These are phyloP conservation scores for Aureobasidium uvarum DNA, from an alignment of 2,329 filamentous ascomycete genomes.

Conservation along the genomic window DNA sequence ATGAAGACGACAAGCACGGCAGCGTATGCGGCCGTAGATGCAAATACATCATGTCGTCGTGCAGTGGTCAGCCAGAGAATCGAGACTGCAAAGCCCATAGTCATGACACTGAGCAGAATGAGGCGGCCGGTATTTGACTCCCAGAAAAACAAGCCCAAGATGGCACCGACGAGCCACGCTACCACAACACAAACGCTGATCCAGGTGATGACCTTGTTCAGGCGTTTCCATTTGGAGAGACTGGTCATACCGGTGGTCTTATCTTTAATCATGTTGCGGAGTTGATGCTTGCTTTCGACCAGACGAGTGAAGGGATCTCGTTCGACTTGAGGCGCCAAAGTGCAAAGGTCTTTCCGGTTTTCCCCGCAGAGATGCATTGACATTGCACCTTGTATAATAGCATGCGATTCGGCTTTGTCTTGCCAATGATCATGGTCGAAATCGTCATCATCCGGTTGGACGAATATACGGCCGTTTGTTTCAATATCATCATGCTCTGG, in stretches of 20 bases:
- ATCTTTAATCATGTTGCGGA: slow-evolving; percentile 1
- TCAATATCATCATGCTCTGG: slow-evolving; percentile 9
- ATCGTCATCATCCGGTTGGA: neutral
- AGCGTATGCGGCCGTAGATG: slow-evolving; percentile 15
- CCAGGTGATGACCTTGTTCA: slow-evolving; percentile 9
- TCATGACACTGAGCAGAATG: slow-evolving; percentile 10
- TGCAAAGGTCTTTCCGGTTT: slow-evolving; percentile 17
- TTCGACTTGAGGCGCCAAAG: slow-evolving; percentile 9
- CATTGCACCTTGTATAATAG: slow-evolving; percentile 17
- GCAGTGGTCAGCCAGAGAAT: slow-evolving; percentile 5
- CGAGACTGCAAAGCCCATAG: slow-evolving; percentile 2
- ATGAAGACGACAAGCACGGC: slow-evolving; percentile 61
- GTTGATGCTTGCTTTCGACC: slow-evolving; percentile 12
- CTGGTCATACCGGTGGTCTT: neutral
- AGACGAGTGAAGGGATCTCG: slow-evolving; percentile 11
- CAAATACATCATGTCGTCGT: slow-evolving; percentile 12
- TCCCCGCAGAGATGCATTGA: neutral
- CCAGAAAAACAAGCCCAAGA: slow-evolving; percentile 16
- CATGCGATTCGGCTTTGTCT: neutral
- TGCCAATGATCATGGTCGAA: neutral
- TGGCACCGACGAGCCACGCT: slow-evolving; percentile 10
- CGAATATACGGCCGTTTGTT: slow-evolving; percentile 17
- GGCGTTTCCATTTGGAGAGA: neutral
- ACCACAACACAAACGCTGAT: slow-evolving; percentile 17
- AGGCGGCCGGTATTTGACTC: neutral